Base-by-base conservation (phyloP, 352 stramenopile species). In the Phytopythium aichiense region DNA sequence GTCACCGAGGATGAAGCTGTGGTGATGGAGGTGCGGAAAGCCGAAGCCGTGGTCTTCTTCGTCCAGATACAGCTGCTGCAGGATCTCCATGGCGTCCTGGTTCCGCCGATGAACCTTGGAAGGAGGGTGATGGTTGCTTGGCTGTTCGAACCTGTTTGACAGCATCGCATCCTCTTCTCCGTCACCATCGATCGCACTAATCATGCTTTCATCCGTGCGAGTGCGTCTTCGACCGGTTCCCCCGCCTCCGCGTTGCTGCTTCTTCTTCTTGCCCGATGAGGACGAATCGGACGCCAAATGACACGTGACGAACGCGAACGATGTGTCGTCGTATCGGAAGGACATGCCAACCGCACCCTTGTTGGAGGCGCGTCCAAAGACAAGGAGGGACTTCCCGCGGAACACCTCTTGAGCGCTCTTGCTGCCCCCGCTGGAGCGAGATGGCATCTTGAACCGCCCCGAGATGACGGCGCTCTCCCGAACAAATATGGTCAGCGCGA, bases 1-100 rank as follows among this genome's bases (percentile, higher is more conserved):
- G 69, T 97, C 90, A 7, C 90, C 90, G 6, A 97, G 72, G 30
- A 97, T 83, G 56, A 97, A 92, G 53, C 81, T 93, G 72, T 96
- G 84, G 57, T 96, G 86, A 55, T 94, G 81, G 28, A 94, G 65
- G 40, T 91, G 60, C 20, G 85, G 75, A 42, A 94, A 88, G 2
- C 90, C 88, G 65, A 95, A 92, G n/a, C 83, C 81, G 35, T 90
- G 84, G 63, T 96, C 86, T 52, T 94, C 84, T 65, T 86, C 73
- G 38, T 93, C 79, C 51, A 96, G 63, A 42, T 91, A 81, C 25
- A 95, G 67, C 56, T 94, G 76, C 64, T 92, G 81, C 4, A 96
- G 56, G 46, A 95, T 93, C 62, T 89, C 72, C 69, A 88, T 84
- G 7, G 86, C 86, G 58, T 94, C 84, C 33, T 87, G 77, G 58